Evolutionary conservation across 805 yeast genomes (phyloP), one percentile per base, ranked within the genome.

Genomic region (Candida odintsovae): DNA sequence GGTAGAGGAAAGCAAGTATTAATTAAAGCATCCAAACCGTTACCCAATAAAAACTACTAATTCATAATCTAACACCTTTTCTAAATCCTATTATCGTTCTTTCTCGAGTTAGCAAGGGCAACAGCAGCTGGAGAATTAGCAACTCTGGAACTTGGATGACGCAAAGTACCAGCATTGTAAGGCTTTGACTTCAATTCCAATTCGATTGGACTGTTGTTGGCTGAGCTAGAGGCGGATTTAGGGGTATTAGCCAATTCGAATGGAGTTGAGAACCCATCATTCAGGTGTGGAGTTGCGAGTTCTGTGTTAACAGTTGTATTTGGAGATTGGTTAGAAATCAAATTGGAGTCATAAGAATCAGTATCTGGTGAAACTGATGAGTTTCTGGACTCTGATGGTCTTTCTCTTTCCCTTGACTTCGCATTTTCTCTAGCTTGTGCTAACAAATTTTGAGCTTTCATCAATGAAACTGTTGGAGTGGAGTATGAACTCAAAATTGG

Each of bases 401-500:
- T 51, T 48, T 43, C 41, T 58, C 75, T 62, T 71, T 77, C 67
- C 72, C 81, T 80, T 44, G 72, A 57, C 52, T 73, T 76, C 0
- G 86, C 81, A 52, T 79, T 87, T 57, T 84, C 94, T 58, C 95
- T 75, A 0, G 96, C 94, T 54, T 83, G 86, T 2, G 87, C 83
- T 57, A 89, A 71, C 64, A 94, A 65, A 58, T 83, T 95, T 65
- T 89, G 95, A 0, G 99, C 99, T 56, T 80, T 82, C 41, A 81
- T 78, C 51, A 94, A 70, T 11, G 96, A 82, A 9, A 94, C 90
- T 0, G 98, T 92, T n/a, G 99, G 98, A 0, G 97, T 89, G 12
- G 86, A 83, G 64, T 96, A 92, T 15, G 97, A 86, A 50, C 96
- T 85, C 10, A 90, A 83, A 2, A 89, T 94, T 1, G 99, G 97